Evolutionary conservation across 2,329 filamentous ascomycete genomes (phyloP).

Genomic region (Monilinia aucupariae): DNA sequence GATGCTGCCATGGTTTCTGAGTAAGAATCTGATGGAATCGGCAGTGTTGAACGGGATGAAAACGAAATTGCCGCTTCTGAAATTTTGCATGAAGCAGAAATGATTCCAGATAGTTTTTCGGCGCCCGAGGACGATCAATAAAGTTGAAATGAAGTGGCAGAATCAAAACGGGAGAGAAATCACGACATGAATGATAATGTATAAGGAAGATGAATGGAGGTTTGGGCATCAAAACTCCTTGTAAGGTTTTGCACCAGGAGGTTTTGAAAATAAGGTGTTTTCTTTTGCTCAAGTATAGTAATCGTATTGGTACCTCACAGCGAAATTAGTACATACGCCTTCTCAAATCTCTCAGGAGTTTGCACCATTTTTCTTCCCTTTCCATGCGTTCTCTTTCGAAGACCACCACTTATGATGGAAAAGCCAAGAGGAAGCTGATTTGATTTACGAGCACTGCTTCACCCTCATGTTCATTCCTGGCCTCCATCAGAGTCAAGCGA

Average conservation of each 20-base stretch:
- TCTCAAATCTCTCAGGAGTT: too few relatives aligned
- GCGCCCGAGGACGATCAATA: neutral
- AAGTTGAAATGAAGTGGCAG: neutral
- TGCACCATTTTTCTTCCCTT: too few relatives aligned
- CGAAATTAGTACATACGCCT: neutral
- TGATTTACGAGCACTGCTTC: too few relatives aligned
- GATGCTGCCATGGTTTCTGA: neutral
- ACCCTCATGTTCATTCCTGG: too few relatives aligned
- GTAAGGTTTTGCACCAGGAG: too few relatives aligned
- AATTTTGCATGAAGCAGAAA: neutral
- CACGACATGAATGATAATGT: neutral
- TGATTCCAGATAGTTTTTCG: neutral
- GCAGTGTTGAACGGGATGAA: neutral
- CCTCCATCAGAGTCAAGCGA: too few relatives aligned
- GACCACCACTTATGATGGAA: neutral
- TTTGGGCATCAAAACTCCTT: neutral
- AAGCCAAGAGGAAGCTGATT: neutral
- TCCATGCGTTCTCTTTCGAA: too few relatives aligned
- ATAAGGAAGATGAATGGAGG: neutral
- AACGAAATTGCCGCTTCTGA: too few relatives aligned
- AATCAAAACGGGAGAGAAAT: neutral
- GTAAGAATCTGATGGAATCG: neutral
- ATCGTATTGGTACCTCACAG: neutral
- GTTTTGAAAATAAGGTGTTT: too few relatives aligned
- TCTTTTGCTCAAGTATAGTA: neutral